A percentile compares a stretch with the other conserved stretches of the same genome.
phyloP scores from a whole-genome alignment of 106 monocot genomes.

The Dendrobium catenatum region DNA sequence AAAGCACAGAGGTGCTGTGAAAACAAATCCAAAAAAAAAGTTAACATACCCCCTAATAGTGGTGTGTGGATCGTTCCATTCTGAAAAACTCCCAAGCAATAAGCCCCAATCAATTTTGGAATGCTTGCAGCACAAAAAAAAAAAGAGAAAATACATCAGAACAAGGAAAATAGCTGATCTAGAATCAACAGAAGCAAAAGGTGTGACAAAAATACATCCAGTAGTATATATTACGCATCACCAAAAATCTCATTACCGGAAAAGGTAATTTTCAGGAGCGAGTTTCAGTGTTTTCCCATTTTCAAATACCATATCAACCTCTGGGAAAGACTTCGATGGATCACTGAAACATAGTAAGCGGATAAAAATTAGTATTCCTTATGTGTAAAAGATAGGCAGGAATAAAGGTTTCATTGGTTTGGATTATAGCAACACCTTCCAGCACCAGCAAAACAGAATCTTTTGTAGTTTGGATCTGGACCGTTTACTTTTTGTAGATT shows the following conservation, averaged over 20 bases:
- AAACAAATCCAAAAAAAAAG: neutral
- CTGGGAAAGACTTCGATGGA: slow-evolving; percentile 52
- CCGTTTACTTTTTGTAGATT: slow-evolving; percentile 71
- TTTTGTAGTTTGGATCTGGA: slow-evolving; percentile 71
- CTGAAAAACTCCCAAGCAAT: slow-evolving; percentile 87
- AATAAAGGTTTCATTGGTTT: no score
- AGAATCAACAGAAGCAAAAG: neutral
- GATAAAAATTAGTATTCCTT: neutral
- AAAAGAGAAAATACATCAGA: slow-evolving; percentile 1
- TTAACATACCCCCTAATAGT: slow-evolving; percentile 68
- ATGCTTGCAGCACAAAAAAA: slow-evolving; percentile 30
- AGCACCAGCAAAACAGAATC: slow-evolving; percentile 82
- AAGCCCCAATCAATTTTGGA: slow-evolving; percentile 81
- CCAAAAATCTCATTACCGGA: slow-evolving; percentile 34
- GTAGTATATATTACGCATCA: neutral
- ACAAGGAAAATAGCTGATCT: neutral
- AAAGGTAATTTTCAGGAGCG: slow-evolving; percentile 93
- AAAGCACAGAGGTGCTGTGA: neutral
- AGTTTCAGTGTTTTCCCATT: slow-evolving; percentile 70
- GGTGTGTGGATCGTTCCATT: slow-evolving; percentile 81
- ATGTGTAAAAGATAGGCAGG: neutral
- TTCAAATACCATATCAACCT: slow-evolving; percentile 84
- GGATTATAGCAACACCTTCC: slow-evolving; percentile 45
- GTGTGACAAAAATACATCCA: neutral
- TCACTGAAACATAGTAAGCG: slow-evolving; percentile 34